phyloP scores from a whole-genome alignment of 805 yeast genomes.

The Zygosaccharomyces lentus region DNA sequence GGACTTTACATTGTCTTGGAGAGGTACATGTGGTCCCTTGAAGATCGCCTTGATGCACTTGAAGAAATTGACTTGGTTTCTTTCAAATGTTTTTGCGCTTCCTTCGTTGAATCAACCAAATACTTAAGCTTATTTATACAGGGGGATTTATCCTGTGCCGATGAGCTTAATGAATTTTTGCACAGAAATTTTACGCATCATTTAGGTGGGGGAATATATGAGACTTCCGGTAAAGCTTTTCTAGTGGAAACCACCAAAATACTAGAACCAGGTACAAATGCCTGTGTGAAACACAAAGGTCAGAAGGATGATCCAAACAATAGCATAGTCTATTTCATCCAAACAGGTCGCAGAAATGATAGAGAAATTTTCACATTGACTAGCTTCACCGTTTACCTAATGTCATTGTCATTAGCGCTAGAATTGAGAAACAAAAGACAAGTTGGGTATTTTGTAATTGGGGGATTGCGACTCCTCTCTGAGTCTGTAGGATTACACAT shows the following conservation, averaged over 20 bases:
- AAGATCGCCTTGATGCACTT: conserved; percentile 52
- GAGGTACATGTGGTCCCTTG: conserved; percentile 49
- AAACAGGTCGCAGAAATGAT: conserved; percentile 48
- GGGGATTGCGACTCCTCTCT: conserved; percentile 50
- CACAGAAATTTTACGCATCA: conserved; percentile 31
- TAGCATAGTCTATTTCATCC: conserved; percentile 51
- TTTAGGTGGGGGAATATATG: conserved; percentile 11
- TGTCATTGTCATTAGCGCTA: conserved; percentile 42
- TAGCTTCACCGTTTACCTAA: conserved; percentile 42
- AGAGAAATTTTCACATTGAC: conserved; percentile 39
- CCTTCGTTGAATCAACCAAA: conserved; percentile 32
- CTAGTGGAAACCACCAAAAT: conserved; percentile 31
- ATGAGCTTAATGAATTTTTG: conserved; percentile 25
- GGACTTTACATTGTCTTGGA: conserved; percentile 53
- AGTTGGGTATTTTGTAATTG: conserved; percentile 58
- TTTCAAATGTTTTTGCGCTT: conserved; percentile 32
- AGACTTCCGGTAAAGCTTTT: not conserved
- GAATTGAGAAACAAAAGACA: conserved; percentile 53
- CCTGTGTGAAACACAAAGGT: conserved; percentile 33
- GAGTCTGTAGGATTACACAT: conserved; percentile 56
- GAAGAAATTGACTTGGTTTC: conserved; percentile 43
- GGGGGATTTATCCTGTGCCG: conserved; percentile 42
- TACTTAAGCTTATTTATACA: conserved; percentile 44
- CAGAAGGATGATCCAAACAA: conserved; percentile 47
- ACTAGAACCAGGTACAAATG: conserved; percentile 38